These are phyloP conservation scores for Linum lewisii DNA, from an alignment of 345 rosid species.

Conservation along the genomic window DNA sequence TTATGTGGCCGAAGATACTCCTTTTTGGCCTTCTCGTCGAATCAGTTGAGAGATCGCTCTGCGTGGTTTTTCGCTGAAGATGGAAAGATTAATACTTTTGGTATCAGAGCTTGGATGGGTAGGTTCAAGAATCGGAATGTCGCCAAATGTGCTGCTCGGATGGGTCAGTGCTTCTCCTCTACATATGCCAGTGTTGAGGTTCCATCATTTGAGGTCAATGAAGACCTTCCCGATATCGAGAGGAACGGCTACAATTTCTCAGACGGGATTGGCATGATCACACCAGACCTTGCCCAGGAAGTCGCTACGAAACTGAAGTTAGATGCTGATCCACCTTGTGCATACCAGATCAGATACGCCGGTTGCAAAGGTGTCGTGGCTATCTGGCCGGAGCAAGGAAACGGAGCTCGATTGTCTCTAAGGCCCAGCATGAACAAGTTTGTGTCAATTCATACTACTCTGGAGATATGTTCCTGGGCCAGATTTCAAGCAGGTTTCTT, in stretches of 20 bases:
- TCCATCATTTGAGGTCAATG: conserved; percentile 39
- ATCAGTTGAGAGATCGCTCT: conserved; percentile 81
- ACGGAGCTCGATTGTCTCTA: conserved; percentile 51
- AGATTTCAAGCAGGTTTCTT: conserved; percentile 89
- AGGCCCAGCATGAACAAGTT: conserved; percentile 75
- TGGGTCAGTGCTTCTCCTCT: conserved; percentile 97
- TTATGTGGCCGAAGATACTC: conserved; percentile 73
- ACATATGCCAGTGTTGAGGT: conserved; percentile 79
- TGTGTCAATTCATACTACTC: conserved; percentile 45
- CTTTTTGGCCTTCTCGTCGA: conserved; percentile 85
- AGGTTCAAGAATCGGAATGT: conserved; percentile 47
- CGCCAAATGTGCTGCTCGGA: conserved; percentile 90
- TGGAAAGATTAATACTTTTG: conserved; percentile 30
- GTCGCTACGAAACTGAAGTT: conserved; percentile 61
- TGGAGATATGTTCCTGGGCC: conserved; percentile 90
- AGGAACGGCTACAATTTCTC: conserved; percentile 60
- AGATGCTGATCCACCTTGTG: conserved; percentile 45
- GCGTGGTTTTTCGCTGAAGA: conserved; percentile 95
- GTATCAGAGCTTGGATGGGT: conserved; percentile 72
- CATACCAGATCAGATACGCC: conserved; percentile 88
- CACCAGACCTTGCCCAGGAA: conserved; percentile 72
- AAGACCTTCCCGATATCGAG: conserved; percentile 43
- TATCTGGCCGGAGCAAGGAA: conserved; percentile 66
- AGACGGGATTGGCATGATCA: conserved; percentile 78
- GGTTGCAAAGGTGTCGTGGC: conserved; percentile 93